A percentile compares a stretch with the other conserved stretches of the same genome.
Evolutionary conservation across 306 rosid genomes (phyloP).

Genomic region (Quercus suber): DNA sequence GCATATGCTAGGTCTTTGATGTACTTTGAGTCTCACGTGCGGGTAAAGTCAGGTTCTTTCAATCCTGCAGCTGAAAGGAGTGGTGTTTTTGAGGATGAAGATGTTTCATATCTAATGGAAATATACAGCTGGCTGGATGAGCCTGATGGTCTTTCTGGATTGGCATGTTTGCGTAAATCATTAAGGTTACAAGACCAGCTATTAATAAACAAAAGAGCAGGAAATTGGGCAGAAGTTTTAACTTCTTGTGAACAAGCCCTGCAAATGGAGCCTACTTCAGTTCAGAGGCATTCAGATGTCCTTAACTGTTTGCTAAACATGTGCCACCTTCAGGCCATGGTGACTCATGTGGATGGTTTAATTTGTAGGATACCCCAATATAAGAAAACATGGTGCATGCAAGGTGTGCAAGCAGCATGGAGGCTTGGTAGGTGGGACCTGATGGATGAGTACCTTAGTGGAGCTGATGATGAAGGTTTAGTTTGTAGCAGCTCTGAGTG

Average conservation of each 20-base stretch:
- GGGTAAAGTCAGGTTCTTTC: slow-evolving; percentile 90
- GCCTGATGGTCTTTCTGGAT: slow-evolving; percentile 93
- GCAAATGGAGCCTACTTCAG: slow-evolving; percentile 90
- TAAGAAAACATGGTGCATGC: slow-evolving; percentile 98
- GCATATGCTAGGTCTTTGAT: slow-evolving; percentile 93
- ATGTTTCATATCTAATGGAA: slow-evolving; percentile 89
- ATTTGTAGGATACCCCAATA: slow-evolving; percentile 76
- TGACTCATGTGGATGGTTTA: slow-evolving; percentile 94
- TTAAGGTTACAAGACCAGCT: slow-evolving; percentile 85
- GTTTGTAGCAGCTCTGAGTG: slow-evolving; percentile 84
- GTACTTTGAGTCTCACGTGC: slow-evolving; percentile 86
- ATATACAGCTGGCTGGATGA: slow-evolving; percentile 90
- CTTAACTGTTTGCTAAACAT: slow-evolving; percentile 87
- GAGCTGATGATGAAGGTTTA: slow-evolving; percentile 84
- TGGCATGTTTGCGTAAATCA: slow-evolving; percentile 72
- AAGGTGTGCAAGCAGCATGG: slow-evolving; percentile 99
- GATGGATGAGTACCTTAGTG: slow-evolving; percentile 93
- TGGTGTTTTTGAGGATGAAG: slow-evolving; percentile 78
- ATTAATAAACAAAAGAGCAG: slow-evolving; percentile 77
- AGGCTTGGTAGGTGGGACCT: slow-evolving; percentile 98
- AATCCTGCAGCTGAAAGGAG: slow-evolving; percentile 95
- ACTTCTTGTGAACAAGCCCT: slow-evolving; percentile 96
- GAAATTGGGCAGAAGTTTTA: slow-evolving; percentile 95
- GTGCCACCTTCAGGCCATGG: slow-evolving; percentile 99
- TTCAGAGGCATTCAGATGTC: slow-evolving; percentile 95